Base-by-base conservation (phyloP, 202 grass and related monocot genomes). In the Tripidium arundinaceum region DNA sequence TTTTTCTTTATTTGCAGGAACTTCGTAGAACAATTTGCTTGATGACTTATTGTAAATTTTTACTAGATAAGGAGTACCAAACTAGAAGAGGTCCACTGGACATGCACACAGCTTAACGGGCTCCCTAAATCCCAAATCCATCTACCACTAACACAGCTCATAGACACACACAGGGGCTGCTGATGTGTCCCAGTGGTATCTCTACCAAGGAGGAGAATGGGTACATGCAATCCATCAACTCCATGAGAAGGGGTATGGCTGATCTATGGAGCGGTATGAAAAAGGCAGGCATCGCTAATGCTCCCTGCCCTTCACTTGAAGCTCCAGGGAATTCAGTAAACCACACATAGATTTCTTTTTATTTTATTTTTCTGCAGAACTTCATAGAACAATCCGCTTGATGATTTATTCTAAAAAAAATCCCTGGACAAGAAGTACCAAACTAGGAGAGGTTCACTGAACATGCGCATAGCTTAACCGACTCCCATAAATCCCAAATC, bases 221-320 rank as follows among this genome's bases (percentile, higher is more conserved):
- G 74, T 37, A 33, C 33, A 75, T 19, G 59, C 16, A 46, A 74
- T 74, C 47, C 70, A 86, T 58, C 88, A 70, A 22, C 55, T 72
- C 77, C 87, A 65, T 79, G 38, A 75, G 8, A 86, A 50, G 63
- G 79, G 85, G 76, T 79, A 18, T 13, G 2, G 1, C 84, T 59
- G 82, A 76, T 95, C 50, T 95, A 5, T 59, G 89, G 92, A 95
- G 89, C 87, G 75, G 29, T 92, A 95, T 95, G 93, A 92, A 80
- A 96, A 96, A 84, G 85, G 85, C 84, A 90, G 78, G 83, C 90
- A 92, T 55, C 52, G 90, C 85, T 77, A 26, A 49, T 9, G 54
- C 71, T 82, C 45, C 93, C 86, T 74, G 21, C 89, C 76, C 76
- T 90, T 90, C 89, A 95, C 93, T 95, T 72, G 93, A 92, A 86